Evolutionary conservation across 306 rosid species (phyloP), one percentile per base, ranked within the genome.

Genomic region (Corylus heterophylla): DNA sequence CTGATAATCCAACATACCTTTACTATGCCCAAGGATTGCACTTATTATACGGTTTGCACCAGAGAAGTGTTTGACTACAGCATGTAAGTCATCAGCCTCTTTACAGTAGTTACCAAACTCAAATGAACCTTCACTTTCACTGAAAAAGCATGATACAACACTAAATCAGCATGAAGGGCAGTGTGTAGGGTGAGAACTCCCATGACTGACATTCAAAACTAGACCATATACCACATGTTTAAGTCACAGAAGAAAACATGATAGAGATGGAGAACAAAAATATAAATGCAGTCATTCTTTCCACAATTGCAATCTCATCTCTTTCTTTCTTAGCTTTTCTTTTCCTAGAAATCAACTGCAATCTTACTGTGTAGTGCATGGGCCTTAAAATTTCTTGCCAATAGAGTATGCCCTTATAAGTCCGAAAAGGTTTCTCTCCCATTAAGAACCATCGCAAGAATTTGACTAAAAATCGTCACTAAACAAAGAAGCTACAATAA

Each of bases 101-200:
- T 84, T 85, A 81, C 72, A 59, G 71, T 84, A 85, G 82, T 80
- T 29, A 67, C 89, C 92, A 83, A 22, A 90, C 81, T 81, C 84
- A 87, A 89, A 92, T 61, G 89, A 80, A 54, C 98, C 97, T 74
- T 92, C 98, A 78, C 97, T 92, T 81, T 94, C 96, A 85, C 98
- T 94, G 55, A 47, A 77, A 39, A 48, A 68, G 73, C 58, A 59
- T 74, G 64, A 83, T n/a, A 51, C 27, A 72, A 83, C 81, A 83
- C 56, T 62, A 73, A 72, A 87, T 83, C 76, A 82, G 80, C 87
- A 83, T 63, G 74, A 42, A 80, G 59, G 39, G 39, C 50, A 72
- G 68, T 48, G 67, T 12, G 14, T 17, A 7, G 31, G 4, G 48
- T 16, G 5, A 20, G 73, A 44, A 69, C 73, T 44, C n/a, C 72